These are phyloP conservation scores for Hsuehochloa calcarea DNA, from an alignment of 176 grass and related monocot genomes.

Conservation along the genomic window DNA sequence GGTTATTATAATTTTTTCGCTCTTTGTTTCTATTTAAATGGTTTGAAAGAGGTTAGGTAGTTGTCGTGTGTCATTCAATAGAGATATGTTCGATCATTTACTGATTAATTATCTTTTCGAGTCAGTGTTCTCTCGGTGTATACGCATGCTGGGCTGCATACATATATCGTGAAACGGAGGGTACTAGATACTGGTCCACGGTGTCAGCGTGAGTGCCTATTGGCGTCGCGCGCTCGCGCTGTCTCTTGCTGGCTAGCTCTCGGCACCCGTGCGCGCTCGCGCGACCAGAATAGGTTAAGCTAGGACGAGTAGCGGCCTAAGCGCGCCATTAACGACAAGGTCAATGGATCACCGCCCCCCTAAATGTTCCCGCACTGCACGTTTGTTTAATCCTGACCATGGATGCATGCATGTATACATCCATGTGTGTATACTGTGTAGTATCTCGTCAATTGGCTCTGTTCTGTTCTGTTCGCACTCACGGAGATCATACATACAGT, in stretches of 20 bases:
- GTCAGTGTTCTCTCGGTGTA: too few relatives aligned
- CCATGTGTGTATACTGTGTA: too few relatives aligned
- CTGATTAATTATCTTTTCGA: too few relatives aligned
- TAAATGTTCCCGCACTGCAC: slow-evolving; percentile 35
- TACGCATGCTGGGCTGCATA: too few relatives aligned
- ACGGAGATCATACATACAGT: too few relatives aligned
- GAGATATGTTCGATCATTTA: not conserved
- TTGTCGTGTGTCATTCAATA: too few relatives aligned
- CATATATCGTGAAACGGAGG: too few relatives aligned
- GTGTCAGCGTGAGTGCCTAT: not conserved
- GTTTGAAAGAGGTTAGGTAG: too few relatives aligned
- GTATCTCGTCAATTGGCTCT: not conserved
- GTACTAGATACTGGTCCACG: not conserved
- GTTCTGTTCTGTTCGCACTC: not conserved
- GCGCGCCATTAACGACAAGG: slow-evolving; percentile 38
- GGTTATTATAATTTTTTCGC: too few relatives aligned
- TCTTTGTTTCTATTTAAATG: too few relatives aligned
- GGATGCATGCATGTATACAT: not conserved
- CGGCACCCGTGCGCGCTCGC: slow-evolving; percentile 24
- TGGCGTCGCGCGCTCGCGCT: not conserved
- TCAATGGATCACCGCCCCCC: slow-evolving; percentile 51
- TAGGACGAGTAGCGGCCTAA: not conserved
- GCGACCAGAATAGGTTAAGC: not conserved
- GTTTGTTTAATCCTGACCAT: slow-evolving; percentile 17
- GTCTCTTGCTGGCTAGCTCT: not conserved